phyloP scores from a whole-genome alignment of 2,329 filamentous ascomycete species.

The Xylariaceae sp. region DNA sequence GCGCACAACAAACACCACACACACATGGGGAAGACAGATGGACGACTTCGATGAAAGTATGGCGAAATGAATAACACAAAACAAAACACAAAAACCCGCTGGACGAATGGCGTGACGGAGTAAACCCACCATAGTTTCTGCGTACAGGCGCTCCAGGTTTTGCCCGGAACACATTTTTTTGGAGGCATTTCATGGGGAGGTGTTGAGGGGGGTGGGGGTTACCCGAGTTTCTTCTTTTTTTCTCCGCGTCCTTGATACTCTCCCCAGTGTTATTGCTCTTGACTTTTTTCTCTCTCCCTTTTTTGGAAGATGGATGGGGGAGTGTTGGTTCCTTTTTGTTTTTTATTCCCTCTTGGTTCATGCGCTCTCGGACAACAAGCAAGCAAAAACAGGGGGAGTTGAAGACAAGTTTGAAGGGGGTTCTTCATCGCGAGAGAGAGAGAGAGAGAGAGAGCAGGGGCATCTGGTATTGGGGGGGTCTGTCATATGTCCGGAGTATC shows the following conservation, averaged over 20 bases:
- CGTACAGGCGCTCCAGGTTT: conserved; percentile 10
- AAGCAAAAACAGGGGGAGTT: conserved; percentile 11
- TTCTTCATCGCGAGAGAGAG: conserved; percentile 6
- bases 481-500: neutral
- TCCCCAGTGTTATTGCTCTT: conserved; percentile 4
- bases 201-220: conserved; percentile 6
- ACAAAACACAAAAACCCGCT: neutral
- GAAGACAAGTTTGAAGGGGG: conserved; percentile 11
- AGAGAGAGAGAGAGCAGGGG: neutral
- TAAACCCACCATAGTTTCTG: conserved; percentile 9
- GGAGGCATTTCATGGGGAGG: conserved; percentile 4
- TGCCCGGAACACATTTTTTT: conserved; percentile 7
- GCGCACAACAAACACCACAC: neutral
- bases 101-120: conserved; percentile 21
- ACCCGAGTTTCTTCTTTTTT: conserved; percentile 1
- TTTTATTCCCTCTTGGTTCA: conserved; percentile 12
- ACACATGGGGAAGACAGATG: conserved; percentile 1
- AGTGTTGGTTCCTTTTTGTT: conserved; percentile 16
- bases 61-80: conserved; percentile 14
- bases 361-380: conserved; percentile 8
- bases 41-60: conserved; percentile 16
- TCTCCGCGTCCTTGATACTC: conserved; percentile 12
- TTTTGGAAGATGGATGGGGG: conserved; percentile 6
- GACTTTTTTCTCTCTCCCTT: conserved; percentile 4
- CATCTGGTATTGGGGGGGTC: conserved; percentile 3